phyloP scores from a whole-genome alignment of 2,329 filamentous ascomycete genomes.

The Aaosphaeria pasadenensis region DNA sequence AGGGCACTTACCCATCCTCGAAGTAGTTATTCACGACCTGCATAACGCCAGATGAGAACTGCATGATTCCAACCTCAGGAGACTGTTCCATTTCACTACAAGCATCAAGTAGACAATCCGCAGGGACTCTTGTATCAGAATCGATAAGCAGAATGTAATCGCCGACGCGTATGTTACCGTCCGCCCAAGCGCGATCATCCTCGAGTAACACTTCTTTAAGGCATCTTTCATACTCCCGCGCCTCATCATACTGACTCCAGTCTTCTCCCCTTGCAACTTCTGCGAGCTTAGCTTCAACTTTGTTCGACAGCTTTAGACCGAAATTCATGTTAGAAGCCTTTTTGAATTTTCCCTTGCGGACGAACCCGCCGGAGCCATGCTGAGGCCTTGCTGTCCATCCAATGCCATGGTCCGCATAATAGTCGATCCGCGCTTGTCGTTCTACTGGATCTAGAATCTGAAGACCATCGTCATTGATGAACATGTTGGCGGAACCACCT shows the following conservation, averaged over 20 bases:
- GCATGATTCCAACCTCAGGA: slow-evolving; percentile 69
- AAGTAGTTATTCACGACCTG: slow-evolving; percentile 68
- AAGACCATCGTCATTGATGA: slow-evolving; percentile 65
- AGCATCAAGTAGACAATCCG: slow-evolving; percentile 72
- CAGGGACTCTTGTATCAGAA: slow-evolving; percentile 74
- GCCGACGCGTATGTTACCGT: slow-evolving; percentile 78
- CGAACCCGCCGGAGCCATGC: slow-evolving; percentile 26
- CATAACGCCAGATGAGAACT: slow-evolving; percentile 75
- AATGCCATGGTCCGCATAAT: slow-evolving; percentile 47
- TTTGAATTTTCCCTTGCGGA: slow-evolving; percentile 28
- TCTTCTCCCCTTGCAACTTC: slow-evolving; percentile 29
- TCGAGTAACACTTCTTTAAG: slow-evolving; percentile 66
- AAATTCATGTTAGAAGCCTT: slow-evolving; percentile 70
- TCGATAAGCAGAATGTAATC: slow-evolving; percentile 78
- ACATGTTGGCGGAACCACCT: slow-evolving; percentile 63
- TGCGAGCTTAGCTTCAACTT: slow-evolving; percentile 58
- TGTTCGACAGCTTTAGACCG: slow-evolving; percentile 59
- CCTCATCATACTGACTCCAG: slow-evolving; percentile 30
- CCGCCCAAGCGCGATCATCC: slow-evolving; percentile 71
- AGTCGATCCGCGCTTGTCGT: slow-evolving; percentile 41
- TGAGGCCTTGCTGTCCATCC: slow-evolving; percentile 45
- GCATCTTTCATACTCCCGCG: slow-evolving; percentile 16
- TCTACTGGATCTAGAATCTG: slow-evolving; percentile 54
- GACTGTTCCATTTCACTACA: slow-evolving; percentile 78
- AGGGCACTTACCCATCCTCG: slow-evolving; percentile 52